Conservation (phyloP, 495 filamentous ascomycete species). For the Durotheca rogersii region DNA sequence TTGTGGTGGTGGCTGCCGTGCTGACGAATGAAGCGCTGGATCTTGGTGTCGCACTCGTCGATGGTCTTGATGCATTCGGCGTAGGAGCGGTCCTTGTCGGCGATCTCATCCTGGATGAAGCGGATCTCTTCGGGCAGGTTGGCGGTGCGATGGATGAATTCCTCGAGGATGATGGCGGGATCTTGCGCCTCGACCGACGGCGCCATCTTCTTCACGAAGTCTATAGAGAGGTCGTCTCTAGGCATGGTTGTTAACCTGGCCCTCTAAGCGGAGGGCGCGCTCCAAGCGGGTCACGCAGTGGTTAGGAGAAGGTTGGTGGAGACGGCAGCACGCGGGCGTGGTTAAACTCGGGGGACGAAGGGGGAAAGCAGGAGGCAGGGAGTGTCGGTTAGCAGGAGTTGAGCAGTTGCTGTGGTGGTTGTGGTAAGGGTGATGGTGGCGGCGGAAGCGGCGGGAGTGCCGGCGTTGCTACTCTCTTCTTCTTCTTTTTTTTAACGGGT, state of each 20-base stretch:
- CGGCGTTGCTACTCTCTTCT: neutral
- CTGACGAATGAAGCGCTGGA: conserved; percentile 87
- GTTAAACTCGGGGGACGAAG: neutral
- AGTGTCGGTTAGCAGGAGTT: neutral
- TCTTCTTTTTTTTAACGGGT: conserved; percentile 5
- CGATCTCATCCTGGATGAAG: conserved; percentile 91
- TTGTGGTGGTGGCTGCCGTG: conserved; percentile 81
- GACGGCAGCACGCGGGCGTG: conserved; percentile 1
- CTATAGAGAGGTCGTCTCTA: conserved; percentile 63
- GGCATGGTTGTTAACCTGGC: conserved; percentile 56
- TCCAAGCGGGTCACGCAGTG: conserved; percentile 14
- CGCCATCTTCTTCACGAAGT: conserved; percentile 55
- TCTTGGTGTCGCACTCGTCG: conserved; percentile 71
- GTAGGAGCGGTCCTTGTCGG: conserved; percentile 81
- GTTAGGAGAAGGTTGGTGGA: conserved; percentile 8
- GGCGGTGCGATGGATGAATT: conserved; percentile 82
- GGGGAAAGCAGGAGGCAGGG: neutral
- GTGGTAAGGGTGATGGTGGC: no score
- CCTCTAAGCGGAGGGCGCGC: conserved; percentile 35
- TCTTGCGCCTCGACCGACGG: conserved; percentile 60
- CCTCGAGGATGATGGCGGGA: conserved; percentile 84
- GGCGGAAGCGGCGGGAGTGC: neutral
- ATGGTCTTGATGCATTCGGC: conserved; percentile 72
- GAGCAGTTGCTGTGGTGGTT: no score
- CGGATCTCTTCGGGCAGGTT: conserved; percentile 90